phyloP scores from a whole-genome alignment of 805 yeast genomes.

The Citeromyces matritensis region DNA sequence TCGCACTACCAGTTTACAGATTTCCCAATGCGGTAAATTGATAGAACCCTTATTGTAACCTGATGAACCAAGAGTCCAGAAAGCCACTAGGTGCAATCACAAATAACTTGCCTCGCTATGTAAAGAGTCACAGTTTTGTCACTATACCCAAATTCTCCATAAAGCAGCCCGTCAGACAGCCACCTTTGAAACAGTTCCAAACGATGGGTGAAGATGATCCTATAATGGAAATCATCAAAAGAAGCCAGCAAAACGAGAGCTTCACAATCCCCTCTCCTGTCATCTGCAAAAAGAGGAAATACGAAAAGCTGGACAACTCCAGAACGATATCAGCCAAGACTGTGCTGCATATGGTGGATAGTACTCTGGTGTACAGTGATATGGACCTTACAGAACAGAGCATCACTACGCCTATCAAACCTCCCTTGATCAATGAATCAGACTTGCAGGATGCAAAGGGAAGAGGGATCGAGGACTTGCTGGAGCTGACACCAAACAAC shows the following conservation, averaged over 20 bases:
- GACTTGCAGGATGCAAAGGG: slow-evolving; percentile 13
- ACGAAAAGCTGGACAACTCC: slow-evolving; percentile 17
- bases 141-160: too few species aligned
- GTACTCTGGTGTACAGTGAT: slow-evolving; percentile 19
- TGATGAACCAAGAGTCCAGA: too few species aligned
- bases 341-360: slow-evolving; percentile 21
- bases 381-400: slow-evolving; percentile 6
- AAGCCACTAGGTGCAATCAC: too few species aligned
- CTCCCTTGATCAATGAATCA: slow-evolving; percentile 13
- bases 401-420: slow-evolving; percentile 3
- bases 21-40: too few species aligned
- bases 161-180: too few species aligned
- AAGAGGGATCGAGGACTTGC: slow-evolving; percentile 5
- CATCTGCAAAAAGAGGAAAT: slow-evolving; percentile 6
- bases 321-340: slow-evolving; percentile 19
- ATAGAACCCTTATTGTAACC: not conserved
- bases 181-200: too few species aligned
- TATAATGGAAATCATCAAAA: too few species aligned
- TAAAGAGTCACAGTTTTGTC: too few species aligned
- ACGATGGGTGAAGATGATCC: too few species aligned
- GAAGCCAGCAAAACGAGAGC: too few species aligned
- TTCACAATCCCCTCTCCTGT: not conserved
- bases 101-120: too few species aligned
- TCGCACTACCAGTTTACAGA: too few species aligned
- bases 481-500: not conserved